Conservation (phyloP, 2,329 filamentous ascomycete species). For the Chaetomiaceae sp. region DNA sequence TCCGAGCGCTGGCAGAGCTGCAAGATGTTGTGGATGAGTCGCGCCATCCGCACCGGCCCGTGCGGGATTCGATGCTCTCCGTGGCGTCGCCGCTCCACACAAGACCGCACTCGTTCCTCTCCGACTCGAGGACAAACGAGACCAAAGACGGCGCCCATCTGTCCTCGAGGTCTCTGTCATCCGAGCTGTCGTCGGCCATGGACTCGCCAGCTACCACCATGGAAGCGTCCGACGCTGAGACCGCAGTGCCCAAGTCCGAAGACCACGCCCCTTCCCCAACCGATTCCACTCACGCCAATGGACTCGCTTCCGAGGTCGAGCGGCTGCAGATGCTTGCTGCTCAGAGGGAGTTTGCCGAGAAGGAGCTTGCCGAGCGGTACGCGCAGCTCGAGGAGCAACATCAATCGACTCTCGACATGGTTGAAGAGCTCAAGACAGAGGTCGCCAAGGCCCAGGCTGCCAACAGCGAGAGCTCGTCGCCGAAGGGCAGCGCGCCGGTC, state of each 20-base stretch:
- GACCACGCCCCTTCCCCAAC: conserved; percentile 7
- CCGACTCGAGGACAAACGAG: conserved; percentile 65
- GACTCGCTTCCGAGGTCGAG: conserved; percentile 61
- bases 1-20: conserved; percentile 75
- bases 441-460: conserved; percentile 67
- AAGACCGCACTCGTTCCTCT: conserved; percentile 79
- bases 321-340: conserved; percentile 63
- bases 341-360: conserved; percentile 73
- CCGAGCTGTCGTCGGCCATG: conserved; percentile 85
- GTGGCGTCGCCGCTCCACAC: conserved; percentile 44
- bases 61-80: conserved; percentile 53
- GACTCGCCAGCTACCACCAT: conserved; percentile 65
- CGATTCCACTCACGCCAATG: conserved; percentile 13
- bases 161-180: conserved; percentile 86
- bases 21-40: conserved; percentile 81
- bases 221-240: conserved; percentile 54
- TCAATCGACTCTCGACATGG: conserved; percentile 72
- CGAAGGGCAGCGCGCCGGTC: conserved; percentile 63
- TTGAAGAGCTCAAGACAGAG: conserved; percentile 87
- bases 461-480: conserved; percentile 53
- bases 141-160: conserved; percentile 61
- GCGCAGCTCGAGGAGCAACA: conserved; percentile 79
- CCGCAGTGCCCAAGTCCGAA: conserved; percentile 41
- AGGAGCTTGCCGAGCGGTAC: conserved; percentile 70
- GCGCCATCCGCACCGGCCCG: conserved; percentile 52